phyloP scores from a whole-genome alignment of 1,284 basidiomycete species.

The Vanrija pseudolonga region DNA sequence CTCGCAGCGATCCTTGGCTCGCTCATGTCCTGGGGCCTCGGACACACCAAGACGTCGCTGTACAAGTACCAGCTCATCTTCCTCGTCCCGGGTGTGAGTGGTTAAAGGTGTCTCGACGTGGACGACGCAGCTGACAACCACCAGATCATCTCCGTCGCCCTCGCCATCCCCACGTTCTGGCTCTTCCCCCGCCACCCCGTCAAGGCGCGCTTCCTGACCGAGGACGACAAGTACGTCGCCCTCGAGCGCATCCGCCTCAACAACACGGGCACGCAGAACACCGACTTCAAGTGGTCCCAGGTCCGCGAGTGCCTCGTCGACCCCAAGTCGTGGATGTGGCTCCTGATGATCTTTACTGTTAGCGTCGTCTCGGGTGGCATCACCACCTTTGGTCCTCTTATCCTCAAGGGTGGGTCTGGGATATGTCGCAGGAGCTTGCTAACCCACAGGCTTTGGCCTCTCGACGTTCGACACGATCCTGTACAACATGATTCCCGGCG shows the following conservation, averaged over 20 bases:
- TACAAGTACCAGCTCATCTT: constrained; percentile 51
- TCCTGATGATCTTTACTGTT: constrained; percentile 28
- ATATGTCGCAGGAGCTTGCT: neutral
- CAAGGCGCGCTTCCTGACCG: constrained; percentile 41
- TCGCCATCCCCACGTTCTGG: constrained; percentile 26
- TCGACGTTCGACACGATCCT: constrained; percentile 48
- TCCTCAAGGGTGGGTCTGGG: neutral
- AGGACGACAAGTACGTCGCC: constrained; percentile 44
- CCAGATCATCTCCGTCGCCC: constrained; percentile 17
- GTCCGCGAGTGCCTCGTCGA: constrained; percentile 41
- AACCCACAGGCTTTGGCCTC: constrained; percentile 31
- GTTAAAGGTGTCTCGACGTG: no score
- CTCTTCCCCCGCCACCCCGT: constrained; percentile 41
- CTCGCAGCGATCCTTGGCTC: constrained; percentile 17
- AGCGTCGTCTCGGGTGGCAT: constrained; percentile 38
- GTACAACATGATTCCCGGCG: constrained; percentile 46
- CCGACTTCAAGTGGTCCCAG: constrained; percentile 37
- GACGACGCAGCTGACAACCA: no score
- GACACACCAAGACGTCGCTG: constrained; percentile 22
- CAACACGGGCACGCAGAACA: constrained; percentile 42
- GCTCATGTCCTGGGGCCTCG: constrained; percentile 37
- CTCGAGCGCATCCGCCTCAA: constrained; percentile 48
- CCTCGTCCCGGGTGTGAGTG: constrained; percentile 50
- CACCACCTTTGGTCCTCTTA: constrained; percentile 32
- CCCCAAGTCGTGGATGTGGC: constrained; percentile 40